Percentiles rank a stretch among this genome's conserved stretches.
phyloP scores from a whole-genome alignment of 176 grass and related monocot species.

The Avena insularis region DNA sequence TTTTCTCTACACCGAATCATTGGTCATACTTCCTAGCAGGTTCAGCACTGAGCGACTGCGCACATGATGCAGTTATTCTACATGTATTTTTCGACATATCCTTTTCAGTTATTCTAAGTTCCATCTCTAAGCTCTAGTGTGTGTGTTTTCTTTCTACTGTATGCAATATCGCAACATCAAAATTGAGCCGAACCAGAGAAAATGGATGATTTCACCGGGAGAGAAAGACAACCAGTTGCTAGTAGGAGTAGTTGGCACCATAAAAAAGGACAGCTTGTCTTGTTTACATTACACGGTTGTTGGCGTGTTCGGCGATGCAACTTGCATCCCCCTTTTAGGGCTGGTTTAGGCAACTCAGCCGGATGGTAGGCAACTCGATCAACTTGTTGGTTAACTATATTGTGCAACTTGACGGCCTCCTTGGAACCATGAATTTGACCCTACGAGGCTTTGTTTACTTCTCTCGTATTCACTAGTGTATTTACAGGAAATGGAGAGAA shows the following conservation, averaged over 20 bases:
- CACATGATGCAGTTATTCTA: background rate
- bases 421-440: background rate
- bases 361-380: background rate
- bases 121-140: no score
- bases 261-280: background rate
- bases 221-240: background rate
- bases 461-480: no score
- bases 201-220: background rate
- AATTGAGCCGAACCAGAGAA: background rate
- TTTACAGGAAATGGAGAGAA: no score
- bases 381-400: constrained; percentile 21
- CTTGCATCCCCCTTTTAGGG: background rate
- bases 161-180: background rate
- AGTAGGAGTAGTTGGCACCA: background rate
- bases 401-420: constrained; percentile 11
- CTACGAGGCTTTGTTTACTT: no score
- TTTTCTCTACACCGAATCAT: no score
- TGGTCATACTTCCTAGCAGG: background rate
- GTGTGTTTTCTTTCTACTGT: no score
- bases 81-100: background rate
- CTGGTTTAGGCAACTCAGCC: background rate
- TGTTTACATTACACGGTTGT: background rate
- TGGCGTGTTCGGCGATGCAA: background rate
- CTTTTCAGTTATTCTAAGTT: no score
- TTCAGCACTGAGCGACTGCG: background rate